Base-by-base conservation (phyloP, 2,329 filamentous ascomycete species). In the Nectriaceae sp. region DNA sequence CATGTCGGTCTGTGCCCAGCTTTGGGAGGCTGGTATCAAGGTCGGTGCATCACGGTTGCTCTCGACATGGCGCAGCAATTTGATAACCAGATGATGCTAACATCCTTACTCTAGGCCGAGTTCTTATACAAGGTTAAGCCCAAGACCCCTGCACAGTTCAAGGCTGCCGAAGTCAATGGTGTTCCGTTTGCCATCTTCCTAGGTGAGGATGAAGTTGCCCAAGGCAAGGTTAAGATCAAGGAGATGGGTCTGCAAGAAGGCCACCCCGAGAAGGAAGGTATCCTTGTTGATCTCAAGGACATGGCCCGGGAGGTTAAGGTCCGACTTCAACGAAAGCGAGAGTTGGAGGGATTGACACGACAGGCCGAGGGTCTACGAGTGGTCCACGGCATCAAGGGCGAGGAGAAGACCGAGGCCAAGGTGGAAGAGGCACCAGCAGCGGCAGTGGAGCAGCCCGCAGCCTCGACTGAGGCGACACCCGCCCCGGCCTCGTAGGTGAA, bases 21-120 rank as follows among this genome's bases (percentile, higher is more conserved):
- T 97, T 42, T 95, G 93, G 90, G 85, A 90, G 59, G 90, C 88
- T 6, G 91, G 90, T 18, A 86, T 97, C 73, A 96, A 92, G 76
- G 83, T 84, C 70, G 68, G 59, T 44, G 44, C 49, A n/a, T n/a
- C n/a, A n/a, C n/a, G n/a, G n/a, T n/a, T n/a, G n/a, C n/a, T n/a
- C n/a, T n/a, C n/a, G n/a, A n/a, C 10, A 5, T 6, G 20, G 5
- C 18, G 37, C 5, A 21, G 5, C 37, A 21, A 21, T 21, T 4
- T 18, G 20, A 10, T 6, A 10, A 39, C 29, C 41, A 58, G 67
- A 60, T 22, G 19, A 40, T n/a, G n/a, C n/a, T n/a, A n/a, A n/a
- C n/a, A n/a, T n/a, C n/a, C n/a, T n/a, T n/a, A n/a, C n/a, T 31
- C 44, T 43, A 83, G 80, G 87, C 92, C 49, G 92, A 97, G 68